phyloP scores from a whole-genome alignment of 2,329 filamentous ascomycete genomes.

The Mariannaea sp. region DNA sequence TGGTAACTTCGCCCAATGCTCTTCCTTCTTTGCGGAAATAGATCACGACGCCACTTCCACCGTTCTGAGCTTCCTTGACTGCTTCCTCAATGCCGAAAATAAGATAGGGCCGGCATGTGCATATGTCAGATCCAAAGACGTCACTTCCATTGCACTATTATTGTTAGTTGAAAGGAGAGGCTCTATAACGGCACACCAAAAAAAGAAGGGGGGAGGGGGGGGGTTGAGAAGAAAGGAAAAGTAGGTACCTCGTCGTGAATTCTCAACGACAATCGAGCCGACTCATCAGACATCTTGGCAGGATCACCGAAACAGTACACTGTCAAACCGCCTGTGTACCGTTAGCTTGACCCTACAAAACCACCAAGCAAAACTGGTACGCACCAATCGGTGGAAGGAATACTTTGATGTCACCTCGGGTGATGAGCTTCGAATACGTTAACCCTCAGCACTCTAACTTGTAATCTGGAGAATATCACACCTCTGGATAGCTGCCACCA shows the following conservation, averaged over 20 bases:
- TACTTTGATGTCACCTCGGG: slow-evolving; percentile 89
- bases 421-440: slow-evolving; percentile 68
- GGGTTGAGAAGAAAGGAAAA: no score
- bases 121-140: slow-evolving; percentile 97
- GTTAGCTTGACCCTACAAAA: slow-evolving; percentile 14
- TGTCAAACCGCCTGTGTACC: slow-evolving; percentile 73
- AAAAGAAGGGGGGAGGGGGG: no score
- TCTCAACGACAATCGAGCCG: slow-evolving; percentile 78
- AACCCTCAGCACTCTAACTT: slow-evolving; percentile 23
- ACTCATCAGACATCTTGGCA: slow-evolving; percentile 88
- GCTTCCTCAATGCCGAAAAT: slow-evolving; percentile 98
- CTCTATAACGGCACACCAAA: no score
- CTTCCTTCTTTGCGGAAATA: slow-evolving; percentile 98
- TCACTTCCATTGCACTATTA: slow-evolving; percentile 87
- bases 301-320: slow-evolving; percentile 98
- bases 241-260: slow-evolving; percentile 74
- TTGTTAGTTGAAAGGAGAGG: slow-evolving; percentile 17
- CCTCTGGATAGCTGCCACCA: slow-evolving; percentile 92
- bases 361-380: slow-evolving; percentile 5
- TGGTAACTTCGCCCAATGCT: slow-evolving; percentile 92
- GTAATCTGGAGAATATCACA: slow-evolving; percentile 29
- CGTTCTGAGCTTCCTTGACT: slow-evolving; percentile 93
- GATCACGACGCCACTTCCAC: slow-evolving; percentile 92
- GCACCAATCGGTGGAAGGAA: slow-evolving; percentile 90
- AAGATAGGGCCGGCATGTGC: slow-evolving; percentile 92